Evolutionary conservation across 257 asterid genomes (phyloP).

Genomic region (Nyctanthes arbortristis): DNA sequence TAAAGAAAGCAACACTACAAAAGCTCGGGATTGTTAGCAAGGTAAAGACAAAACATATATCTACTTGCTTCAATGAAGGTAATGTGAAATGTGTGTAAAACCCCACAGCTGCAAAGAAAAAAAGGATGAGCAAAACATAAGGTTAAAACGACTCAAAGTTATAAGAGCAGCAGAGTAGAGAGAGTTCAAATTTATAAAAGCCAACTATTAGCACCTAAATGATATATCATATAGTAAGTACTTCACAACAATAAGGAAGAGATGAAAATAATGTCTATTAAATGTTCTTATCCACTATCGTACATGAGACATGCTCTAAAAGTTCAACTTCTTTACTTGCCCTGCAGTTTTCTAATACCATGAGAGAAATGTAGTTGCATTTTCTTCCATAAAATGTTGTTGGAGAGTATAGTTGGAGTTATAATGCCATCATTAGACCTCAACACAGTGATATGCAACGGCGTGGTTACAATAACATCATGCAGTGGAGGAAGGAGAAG

Average conservation of each 20-base stretch:
- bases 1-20: conserved; percentile 25
- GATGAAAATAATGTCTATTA: background rate
- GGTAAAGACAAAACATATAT: background rate
- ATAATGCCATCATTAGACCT: background rate
- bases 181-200: background rate
- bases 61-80: conserved; percentile 36
- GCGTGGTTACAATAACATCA: background rate
- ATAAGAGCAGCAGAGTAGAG: background rate
- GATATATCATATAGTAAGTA: background rate
- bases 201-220: background rate
- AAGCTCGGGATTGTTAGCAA: conserved; percentile 24
- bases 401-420: background rate
- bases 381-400: background rate
- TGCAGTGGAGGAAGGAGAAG: background rate
- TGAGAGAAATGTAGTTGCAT: background rate
- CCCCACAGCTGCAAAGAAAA: conserved; percentile 89
- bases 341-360: background rate
- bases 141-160: background rate
- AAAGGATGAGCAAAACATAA: conserved; percentile 1
- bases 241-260: background rate
- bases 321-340: background rate
- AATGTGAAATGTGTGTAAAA: conserved; percentile 71
- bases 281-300: background rate
- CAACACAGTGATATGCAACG: background rate
- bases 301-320: background rate